A percentile compares a stretch with the other conserved stretches of the same genome.
Conservation (phyloP, 768 basidiomycete genomes). For the Tulasnella sp. region DNA sequence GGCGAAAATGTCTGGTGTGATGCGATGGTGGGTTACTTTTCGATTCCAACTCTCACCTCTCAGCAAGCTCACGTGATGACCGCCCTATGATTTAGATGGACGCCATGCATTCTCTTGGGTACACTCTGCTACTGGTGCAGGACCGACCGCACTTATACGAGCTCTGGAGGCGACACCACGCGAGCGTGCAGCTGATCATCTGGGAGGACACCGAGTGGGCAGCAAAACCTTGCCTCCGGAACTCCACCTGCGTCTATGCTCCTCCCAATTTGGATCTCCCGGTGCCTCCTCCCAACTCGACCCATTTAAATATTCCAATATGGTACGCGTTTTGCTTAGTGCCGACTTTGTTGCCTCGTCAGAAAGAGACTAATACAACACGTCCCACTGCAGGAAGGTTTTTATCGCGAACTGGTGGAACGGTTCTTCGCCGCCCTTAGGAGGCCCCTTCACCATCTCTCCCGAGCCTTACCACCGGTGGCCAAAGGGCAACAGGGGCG, state of each 20-base stretch:
- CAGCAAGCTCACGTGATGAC: neutral
- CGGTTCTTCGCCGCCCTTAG: slow-evolving; percentile 13
- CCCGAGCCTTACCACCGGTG: slow-evolving; percentile 23
- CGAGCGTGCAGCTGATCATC: neutral
- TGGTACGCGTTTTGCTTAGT: neutral
- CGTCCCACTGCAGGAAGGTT: slow-evolving; percentile 30
- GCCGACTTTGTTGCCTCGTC: too few relatives aligned
- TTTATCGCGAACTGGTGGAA: slow-evolving; percentile 28
- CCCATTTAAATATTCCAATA: slow-evolving; percentile 21
- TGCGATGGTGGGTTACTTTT: neutral
- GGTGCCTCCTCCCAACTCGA: slow-evolving; percentile 5
- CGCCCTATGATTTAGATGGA: neutral
- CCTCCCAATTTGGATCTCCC: neutral
- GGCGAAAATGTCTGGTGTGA: slow-evolving; percentile 21
- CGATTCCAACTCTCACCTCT: too few relatives aligned
- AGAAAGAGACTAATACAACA: too few relatives aligned
- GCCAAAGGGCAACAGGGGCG: neutral
- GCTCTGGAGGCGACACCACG: neutral
- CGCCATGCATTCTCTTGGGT: neutral
- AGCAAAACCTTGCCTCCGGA: neutral
- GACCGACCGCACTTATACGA: neutral
- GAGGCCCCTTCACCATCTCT: slow-evolving; percentile 26
- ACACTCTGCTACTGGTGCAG: neutral
- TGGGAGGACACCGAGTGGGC: neutral
- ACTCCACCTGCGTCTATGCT: neutral